A percentile compares a stretch with the other conserved stretches of the same genome.
These are phyloP conservation scores for Kluyveromyces nonfermentans DNA, from an alignment of 805 yeast genomes.

Conservation along the genomic window DNA sequence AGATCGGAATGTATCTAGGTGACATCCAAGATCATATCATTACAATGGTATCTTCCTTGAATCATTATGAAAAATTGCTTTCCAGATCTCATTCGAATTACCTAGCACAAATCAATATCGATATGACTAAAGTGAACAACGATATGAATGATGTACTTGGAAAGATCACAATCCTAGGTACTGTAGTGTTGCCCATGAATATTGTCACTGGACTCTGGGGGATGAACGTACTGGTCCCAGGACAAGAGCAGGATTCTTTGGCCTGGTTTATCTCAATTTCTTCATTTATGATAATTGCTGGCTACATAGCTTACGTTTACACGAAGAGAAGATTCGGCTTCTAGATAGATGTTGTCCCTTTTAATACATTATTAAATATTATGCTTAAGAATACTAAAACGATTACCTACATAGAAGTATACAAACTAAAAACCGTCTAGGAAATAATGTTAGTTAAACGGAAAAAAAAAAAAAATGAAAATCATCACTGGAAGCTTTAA, in stretches of 20 bases:
- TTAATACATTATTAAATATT: not conserved
- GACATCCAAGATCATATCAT: slow-evolving; percentile 97
- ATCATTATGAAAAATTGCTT: slow-evolving; percentile 87
- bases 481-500: not conserved
- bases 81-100: slow-evolving; percentile 96
- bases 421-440: too few relatives aligned
- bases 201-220: slow-evolving; percentile 98
- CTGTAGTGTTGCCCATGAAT: slow-evolving; percentile 90
- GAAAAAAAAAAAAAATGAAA: not conserved
- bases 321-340: slow-evolving; percentile 38
- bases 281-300: slow-evolving; percentile 37
- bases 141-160: slow-evolving; percentile 96
- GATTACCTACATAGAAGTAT: too few relatives aligned
- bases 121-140: slow-evolving; percentile 93
- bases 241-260: slow-evolving; percentile 59
- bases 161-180: slow-evolving; percentile 86
- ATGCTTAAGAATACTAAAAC: not conserved
- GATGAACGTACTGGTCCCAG: slow-evolving; percentile 96
- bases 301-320: slow-evolving; percentile 38
- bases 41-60: slow-evolving; percentile 92
- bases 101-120: slow-evolving; percentile 92
- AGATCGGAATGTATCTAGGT: slow-evolving; percentile 89
- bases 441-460: too few relatives aligned
- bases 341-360: slow-evolving; percentile 4
- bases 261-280: slow-evolving; percentile 56